Conservation (phyloP, 2,329 filamentous ascomycete genomes). For the Verticillium longisporum region DNA sequence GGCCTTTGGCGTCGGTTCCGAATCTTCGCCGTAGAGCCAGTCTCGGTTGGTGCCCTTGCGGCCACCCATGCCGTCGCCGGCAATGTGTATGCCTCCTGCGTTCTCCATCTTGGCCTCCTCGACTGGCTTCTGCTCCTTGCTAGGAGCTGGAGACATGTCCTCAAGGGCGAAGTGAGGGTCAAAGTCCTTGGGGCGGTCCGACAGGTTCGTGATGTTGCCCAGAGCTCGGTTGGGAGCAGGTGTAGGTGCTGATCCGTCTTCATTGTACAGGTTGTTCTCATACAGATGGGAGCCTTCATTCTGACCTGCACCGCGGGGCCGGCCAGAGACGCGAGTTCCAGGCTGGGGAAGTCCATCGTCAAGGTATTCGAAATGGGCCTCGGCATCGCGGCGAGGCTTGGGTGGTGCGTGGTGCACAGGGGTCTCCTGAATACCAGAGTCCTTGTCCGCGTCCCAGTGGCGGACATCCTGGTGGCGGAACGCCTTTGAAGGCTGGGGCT, state of each 20-base stretch:
- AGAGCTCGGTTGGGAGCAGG: conserved; percentile 40
- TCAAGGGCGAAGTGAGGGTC: conserved; percentile 70
- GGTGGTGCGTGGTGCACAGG: conserved; percentile 48
- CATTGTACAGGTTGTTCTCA: conserved; percentile 66
- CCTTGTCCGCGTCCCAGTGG: conserved; percentile 71
- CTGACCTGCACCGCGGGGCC: conserved; percentile 47
- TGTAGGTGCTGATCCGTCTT: conserved; percentile 37
- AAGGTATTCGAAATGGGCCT: conserved; percentile 75
- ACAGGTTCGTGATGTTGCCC: conserved; percentile 64
- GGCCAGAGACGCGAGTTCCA: conserved; percentile 35
- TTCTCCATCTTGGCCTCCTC: conserved; percentile 19
- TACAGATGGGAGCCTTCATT: conserved; percentile 70
- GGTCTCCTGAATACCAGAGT: conserved; percentile 40
- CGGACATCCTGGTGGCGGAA: conserved; percentile 62
- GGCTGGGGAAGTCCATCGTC: conserved; percentile 62
- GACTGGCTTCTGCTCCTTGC: conserved; percentile 40
- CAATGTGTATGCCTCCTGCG: conserved; percentile 34
- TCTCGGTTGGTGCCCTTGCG: conserved; percentile 44
- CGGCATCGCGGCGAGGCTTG: conserved; percentile 67
- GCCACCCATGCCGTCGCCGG: conserved; percentile 62
- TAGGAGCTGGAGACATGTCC: conserved; percentile 53
- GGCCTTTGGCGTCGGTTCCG: conserved; percentile 28
- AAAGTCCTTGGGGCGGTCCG: conserved; percentile 70
- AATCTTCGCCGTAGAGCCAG: conserved; percentile 53
- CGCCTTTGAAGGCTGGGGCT: conserved; percentile 54